Base-by-base conservation (phyloP, 257 asterid species). In the Solanum megistacrolobum region DNA sequence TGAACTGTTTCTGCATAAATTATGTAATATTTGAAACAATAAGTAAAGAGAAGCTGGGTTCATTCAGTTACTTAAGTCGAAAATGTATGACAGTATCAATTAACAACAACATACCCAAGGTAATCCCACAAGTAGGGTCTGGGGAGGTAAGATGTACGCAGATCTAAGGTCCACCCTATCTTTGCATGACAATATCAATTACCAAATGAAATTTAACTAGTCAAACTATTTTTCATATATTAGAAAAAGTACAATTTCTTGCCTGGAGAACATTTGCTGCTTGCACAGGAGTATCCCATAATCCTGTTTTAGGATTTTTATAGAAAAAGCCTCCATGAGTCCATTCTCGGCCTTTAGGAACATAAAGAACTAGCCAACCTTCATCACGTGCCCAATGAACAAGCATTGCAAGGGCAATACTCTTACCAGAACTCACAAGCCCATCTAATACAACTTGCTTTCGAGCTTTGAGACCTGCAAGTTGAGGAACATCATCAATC, bases 301-400 rank as follows among this genome's bases (percentile, higher is more conserved):
- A 87, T 78, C 94, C 95, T 86, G 98, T 94, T 79, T 91, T 88
- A 38, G 93, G 96, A 91, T 93, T 96, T 92, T 94, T 95, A 89
- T 97, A 97, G 89, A 93, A 96, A 60, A 94, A 76, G 86, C 99
- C 99, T 91, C 96, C 98, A 83, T 93, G 99, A 35, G 99, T 95
- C 99, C 99, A 97, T 20, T 95, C 95, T 91, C 90, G 93, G 89
- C 98, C 98, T 86, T 74, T 91, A 81, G 99, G 98, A 69, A 93
- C 98, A 90, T 96, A 97, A 46, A 97, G 88, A 91, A 97, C 99
- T 89, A 97, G 93, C 99, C 99, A 97, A 41, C 99, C 99, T 93
- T 97, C 99, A 89, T 85, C 89, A 68, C 99, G 98, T 21, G 99
- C 99, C 99, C 99, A 97, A 83, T 92, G 89, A 89, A 97, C 98